phyloP scores from a whole-genome alignment of 1,284 basidiomycete species.

The Cutaneotrichosporon dermatis region DNA sequence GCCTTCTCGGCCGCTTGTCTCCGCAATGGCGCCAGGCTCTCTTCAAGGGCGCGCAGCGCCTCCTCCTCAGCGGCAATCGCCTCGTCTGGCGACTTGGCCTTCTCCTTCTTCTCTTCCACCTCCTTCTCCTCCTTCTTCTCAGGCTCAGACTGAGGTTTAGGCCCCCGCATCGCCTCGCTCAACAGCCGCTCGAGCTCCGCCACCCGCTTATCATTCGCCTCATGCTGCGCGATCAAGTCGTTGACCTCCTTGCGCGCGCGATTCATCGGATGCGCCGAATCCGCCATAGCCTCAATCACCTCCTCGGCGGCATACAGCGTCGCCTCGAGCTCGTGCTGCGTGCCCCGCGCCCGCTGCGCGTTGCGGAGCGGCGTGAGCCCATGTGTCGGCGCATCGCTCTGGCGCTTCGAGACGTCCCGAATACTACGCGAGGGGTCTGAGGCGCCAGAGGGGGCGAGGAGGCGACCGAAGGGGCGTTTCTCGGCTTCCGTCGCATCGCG shows the following conservation, averaged over 20 bases:
- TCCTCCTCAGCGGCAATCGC: conserved; percentile 45
- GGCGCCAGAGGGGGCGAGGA: conserved; percentile 3
- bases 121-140: neutral
- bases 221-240: conserved; percentile 30
- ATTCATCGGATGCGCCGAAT: conserved; percentile 29
- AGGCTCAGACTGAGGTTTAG: neutral
- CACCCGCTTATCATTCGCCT: conserved; percentile 29
- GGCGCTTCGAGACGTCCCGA: neutral
- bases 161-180: conserved; percentile 26
- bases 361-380: conserved; percentile 36
- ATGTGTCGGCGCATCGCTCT: neutral
- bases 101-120: neutral
- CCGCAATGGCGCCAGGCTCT: conserved; percentile 28
- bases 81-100: conserved; percentile 24
- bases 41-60: conserved; percentile 36
- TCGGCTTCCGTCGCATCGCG: conserved; percentile 42
- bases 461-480: conserved; percentile 36
- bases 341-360: conserved; percentile 11
- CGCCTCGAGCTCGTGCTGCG: conserved; percentile 33
- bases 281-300: conserved; percentile 37
- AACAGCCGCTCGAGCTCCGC: conserved; percentile 38
- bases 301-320: conserved; percentile 38
- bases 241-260: conserved; percentile 36
- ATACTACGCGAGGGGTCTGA: too few relatives aligned
- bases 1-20: neutral